Evolutionary conservation across 176 grass and related monocot species (phyloP).

Genomic region (Miscanthus lutarioriparius): DNA sequence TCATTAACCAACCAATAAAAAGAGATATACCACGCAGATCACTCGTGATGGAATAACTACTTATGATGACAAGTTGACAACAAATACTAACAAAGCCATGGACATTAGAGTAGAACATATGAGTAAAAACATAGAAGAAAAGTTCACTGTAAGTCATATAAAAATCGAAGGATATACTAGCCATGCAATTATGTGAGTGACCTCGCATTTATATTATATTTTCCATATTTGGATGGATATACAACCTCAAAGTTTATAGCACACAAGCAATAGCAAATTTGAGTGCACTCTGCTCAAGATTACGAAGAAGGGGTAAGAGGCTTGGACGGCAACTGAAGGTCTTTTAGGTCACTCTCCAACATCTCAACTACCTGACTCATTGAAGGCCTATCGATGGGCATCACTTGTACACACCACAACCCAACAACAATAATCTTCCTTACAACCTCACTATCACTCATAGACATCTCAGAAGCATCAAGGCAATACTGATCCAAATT

Average conservation of each 20-base stretch:
- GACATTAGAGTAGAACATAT: no score
- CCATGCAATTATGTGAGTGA: no score
- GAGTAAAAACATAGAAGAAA: no score
- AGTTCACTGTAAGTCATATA: no score
- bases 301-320: background rate
- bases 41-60: no score
- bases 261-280: background rate
- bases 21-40: no score
- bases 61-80: no score
- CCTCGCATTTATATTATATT: background rate
- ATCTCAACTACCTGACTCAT: background rate
- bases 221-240: background rate
- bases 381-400: background rate
- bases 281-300: background rate
- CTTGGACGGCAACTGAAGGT: background rate
- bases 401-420: conserved; percentile 2
- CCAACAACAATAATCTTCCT: background rate
- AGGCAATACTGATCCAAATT: conserved; percentile 38
- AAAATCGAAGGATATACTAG: no score
- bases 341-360: background rate
- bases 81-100: no score
- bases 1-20: no score
- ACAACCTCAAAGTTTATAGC: background rate
- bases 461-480: conserved; percentile 32
- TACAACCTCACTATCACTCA: background rate